phyloP scores from a whole-genome alignment of 2,329 filamentous ascomycete species.

The Sordariomycetes sp. region DNA sequence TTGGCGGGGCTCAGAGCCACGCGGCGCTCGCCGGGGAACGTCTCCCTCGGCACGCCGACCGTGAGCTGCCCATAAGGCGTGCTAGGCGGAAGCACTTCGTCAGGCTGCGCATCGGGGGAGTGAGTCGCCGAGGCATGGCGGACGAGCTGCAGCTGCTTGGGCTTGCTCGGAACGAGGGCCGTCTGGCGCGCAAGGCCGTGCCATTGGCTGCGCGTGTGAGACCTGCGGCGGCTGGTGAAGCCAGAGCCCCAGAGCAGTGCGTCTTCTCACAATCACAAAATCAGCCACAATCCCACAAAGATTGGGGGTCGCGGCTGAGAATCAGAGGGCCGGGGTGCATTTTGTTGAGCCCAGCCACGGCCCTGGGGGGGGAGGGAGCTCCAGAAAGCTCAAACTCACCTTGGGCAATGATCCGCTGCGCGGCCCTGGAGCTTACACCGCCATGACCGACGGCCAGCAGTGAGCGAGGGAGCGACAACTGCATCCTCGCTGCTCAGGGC shows the following conservation, averaged over 20 bases:
- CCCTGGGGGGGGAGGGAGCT: neutral
- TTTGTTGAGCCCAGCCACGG: neutral
- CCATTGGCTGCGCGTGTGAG: neutral
- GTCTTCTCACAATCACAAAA: neutral
- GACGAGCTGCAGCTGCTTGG: slow-evolving; percentile 1
- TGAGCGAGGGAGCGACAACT: slow-evolving; percentile 3
- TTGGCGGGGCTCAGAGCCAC: slow-evolving; percentile 80
- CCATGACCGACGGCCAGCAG: slow-evolving; percentile 3
- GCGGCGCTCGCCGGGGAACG: slow-evolving; percentile 64
- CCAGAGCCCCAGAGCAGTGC: neutral
- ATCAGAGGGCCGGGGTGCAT: neutral
- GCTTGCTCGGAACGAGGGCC: neutral
- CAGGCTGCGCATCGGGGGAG: neutral
- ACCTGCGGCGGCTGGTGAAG: neutral
- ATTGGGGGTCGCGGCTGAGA: neutral
- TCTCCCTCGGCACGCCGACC: slow-evolving; percentile 69
- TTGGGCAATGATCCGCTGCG: slow-evolving; percentile 2
- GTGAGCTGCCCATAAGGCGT: slow-evolving; percentile 59
- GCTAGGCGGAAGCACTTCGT: slow-evolving; percentile 21
- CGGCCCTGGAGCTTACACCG: slow-evolving; percentile 3
- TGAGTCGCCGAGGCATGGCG: slow-evolving; percentile 3
- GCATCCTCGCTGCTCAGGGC: neutral
- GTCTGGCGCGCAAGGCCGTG: neutral
- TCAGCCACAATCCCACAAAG: neutral
- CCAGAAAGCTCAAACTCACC: neutral